Conservation (phyloP, 768 basidiomycete genomes). For the Amanita fuliginea region DNA sequence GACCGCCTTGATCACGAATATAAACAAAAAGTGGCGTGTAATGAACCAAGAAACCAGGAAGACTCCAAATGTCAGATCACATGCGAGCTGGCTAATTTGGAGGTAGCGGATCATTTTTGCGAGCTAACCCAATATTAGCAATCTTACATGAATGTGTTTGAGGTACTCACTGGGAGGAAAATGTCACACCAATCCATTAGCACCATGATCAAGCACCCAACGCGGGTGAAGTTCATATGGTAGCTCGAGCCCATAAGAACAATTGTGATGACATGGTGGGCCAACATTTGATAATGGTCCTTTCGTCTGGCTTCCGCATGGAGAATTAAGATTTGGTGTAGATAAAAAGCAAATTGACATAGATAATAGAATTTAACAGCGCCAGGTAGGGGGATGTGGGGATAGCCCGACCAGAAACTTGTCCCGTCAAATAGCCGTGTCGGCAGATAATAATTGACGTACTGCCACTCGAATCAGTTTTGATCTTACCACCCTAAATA, state of each 20-base stretch:
- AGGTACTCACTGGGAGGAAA: conserved; percentile 63
- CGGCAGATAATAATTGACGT: conserved; percentile 66
- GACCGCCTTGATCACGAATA: conserved; percentile 49
- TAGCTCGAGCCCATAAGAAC: conserved; percentile 71
- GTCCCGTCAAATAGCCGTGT: conserved; percentile 51
- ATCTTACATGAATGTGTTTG: background rate
- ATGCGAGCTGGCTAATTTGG: conserved; percentile 42
- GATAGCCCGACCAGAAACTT: conserved; percentile 72
- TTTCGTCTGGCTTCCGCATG: conserved; percentile 88
- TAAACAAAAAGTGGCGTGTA: conserved; percentile 80
- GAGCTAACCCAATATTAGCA: conserved; percentile 31
- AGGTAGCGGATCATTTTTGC: conserved; percentile 95
- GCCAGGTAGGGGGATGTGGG: conserved; percentile 69
- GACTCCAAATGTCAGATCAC: conserved; percentile 65
- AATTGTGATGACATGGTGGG: conserved; percentile 88
- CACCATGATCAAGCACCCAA: conserved; percentile 83
- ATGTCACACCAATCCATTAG: conserved; percentile 96
- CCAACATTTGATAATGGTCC: conserved; percentile 94
- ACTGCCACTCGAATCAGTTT: conserved; percentile 33
- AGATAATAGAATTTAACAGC: conserved; percentile 88
- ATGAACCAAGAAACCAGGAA: conserved; percentile 89
- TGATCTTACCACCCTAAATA: background rate
- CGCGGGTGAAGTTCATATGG: conserved; percentile 72
- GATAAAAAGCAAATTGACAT: conserved; percentile 77
- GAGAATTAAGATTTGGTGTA: conserved; percentile 85